Base-by-base conservation (phyloP, 2,329 filamentous ascomycete genomes). In the Fonsecaea pugnacius region DNA sequence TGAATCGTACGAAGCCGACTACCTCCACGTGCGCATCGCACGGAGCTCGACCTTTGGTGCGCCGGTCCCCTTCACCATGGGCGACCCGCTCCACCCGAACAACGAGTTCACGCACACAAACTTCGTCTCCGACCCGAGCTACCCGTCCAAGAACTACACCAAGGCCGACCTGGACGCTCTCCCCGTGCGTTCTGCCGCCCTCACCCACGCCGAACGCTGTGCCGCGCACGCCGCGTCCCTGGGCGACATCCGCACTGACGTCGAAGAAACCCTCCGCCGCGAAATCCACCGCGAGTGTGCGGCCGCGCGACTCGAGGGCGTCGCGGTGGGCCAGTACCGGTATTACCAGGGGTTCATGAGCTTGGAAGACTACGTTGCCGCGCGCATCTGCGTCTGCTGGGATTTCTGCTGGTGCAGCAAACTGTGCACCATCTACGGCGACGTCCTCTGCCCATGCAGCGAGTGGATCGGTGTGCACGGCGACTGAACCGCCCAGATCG, bases 261-360 rank as follows among this genome's bases (percentile, higher is more conserved):
- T 58, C 14, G 58, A 67, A 33, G 68, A 67, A 14, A 40, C 51
- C 32, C 60, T 70, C 7, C 67, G 69, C 27, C 65, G 62, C 18
- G 64, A 68, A 36, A 53, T 63, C n/a, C 66, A 69, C 30, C 62
- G 56, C 24, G 70, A 71, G 58, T 69, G 67, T 54, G 57, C 67
- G 18, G 18, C 43, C 9, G 70, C 70, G 10, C 58, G 70, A 8
- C 65, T 71, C 33, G 64, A 69, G 36, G 69, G 70, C 33, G 64
- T 66, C 21, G 48, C 59, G 27, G 69, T 67, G 30, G 70, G 70
- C 55, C 54, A 68, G 27, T 70, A 67, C 48, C 64, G 70, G 21
- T 71, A 70, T 60, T 67, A 66, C 52, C 56, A 68, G 55, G 70
- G 70, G 9, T 65, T 69, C 57, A 65, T 70, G 67, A 70, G 57